Percentiles rank a stretch among this genome's conserved stretches.
These are phyloP conservation scores for Chlamydomonas reinhardtii DNA, from an alignment of 163 green algal genomes.

Conservation along the genomic window DNA sequence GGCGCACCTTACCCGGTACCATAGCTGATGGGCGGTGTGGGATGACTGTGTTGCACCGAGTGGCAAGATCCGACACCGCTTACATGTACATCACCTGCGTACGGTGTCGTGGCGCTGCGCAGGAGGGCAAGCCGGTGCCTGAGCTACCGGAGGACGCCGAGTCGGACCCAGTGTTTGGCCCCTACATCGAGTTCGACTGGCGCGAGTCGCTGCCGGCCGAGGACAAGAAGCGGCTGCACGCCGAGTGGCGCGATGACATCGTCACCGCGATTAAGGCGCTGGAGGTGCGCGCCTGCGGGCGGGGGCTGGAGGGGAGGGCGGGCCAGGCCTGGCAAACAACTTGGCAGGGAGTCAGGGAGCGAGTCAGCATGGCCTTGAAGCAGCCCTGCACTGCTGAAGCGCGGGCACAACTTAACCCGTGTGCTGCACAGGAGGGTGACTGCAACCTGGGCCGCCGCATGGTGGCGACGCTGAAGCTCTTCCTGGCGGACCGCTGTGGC, in stretches of 20 bases:
- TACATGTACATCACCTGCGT: too few species aligned
- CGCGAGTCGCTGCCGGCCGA: neutral
- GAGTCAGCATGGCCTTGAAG: too few species aligned
- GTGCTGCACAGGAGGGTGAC: conserved; percentile 3
- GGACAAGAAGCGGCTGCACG: neutral
- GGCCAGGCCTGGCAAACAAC: too few species aligned
- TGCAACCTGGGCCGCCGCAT: conserved; percentile 6
- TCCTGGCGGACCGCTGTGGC: neutral
- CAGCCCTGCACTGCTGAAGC: neutral
- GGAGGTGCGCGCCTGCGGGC: neutral
- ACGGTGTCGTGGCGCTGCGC: too few species aligned
- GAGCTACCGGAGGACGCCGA: neutral
- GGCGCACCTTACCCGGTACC: too few species aligned
- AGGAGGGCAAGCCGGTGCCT: neutral
- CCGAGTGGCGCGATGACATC: conserved; percentile 9
- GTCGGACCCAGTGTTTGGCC: neutral
- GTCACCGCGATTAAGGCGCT: neutral
- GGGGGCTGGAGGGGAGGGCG: neutral
- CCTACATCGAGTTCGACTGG: conserved; percentile 22
- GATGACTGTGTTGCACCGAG: neutral
- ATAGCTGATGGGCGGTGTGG: too few species aligned
- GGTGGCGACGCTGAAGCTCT: neutral
- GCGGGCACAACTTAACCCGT: neutral
- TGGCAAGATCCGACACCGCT: neutral
- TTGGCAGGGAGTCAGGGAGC: too few species aligned